Percentiles rank a stretch among this genome's conserved stretches.
Evolutionary conservation across 139 green algal species (phyloP).

Genomic region (Spirogloea muscicola): DNA sequence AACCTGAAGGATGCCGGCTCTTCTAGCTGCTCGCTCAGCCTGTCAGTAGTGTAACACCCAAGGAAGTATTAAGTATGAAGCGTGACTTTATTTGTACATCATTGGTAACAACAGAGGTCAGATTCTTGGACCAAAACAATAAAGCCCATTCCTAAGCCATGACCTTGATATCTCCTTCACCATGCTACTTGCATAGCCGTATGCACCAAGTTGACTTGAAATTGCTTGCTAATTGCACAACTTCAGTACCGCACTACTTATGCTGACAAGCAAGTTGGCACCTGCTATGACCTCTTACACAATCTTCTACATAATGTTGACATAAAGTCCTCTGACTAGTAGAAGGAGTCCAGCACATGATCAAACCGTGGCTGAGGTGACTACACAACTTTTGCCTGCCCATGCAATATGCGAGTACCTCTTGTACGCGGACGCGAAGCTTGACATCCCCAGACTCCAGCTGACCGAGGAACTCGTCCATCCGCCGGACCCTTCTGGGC

Average conservation of each 20-base stretch:
- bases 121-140: not conserved
- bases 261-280: not conserved
- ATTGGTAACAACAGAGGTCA: not conserved
- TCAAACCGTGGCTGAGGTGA: not conserved
- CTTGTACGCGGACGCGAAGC: slow-evolving; percentile 75
- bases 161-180: not conserved
- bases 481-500: slow-evolving; percentile 22
- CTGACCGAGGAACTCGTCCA: slow-evolving; percentile 29
- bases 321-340: not conserved
- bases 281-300: not conserved
- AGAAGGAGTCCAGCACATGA: not conserved
- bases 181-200: not conserved
- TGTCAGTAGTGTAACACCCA: not conserved
- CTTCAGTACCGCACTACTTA: no score
- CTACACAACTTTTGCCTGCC: no score
- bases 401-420: slow-evolving; percentile 54
- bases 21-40: slow-evolving; percentile 29
- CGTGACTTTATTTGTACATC: not conserved
- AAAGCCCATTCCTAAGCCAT: not conserved
- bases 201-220: not conserved
- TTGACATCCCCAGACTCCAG: slow-evolving; percentile 89
- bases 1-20: slow-evolving; percentile 45
- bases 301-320: not conserved
- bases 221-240: not conserved
- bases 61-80: not conserved